Conservation (phyloP, 83 land plant genomes). For the Picea abies region DNA sequence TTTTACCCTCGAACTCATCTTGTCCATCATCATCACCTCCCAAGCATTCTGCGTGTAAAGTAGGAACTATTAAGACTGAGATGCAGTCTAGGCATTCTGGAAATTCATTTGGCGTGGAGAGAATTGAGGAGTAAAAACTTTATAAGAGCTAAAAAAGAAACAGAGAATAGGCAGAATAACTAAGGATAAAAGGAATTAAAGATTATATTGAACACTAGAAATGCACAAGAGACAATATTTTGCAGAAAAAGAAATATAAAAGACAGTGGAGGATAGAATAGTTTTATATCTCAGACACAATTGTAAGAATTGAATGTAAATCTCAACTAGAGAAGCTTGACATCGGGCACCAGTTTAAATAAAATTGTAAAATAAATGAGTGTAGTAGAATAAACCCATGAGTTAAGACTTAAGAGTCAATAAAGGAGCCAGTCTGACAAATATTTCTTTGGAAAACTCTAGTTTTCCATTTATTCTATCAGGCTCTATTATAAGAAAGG, state of each 20-base stretch:
- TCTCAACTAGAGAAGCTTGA: too few relatives aligned
- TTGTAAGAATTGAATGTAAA: too few relatives aligned
- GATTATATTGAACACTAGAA: neutral
- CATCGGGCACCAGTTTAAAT: too few relatives aligned
- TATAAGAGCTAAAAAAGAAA: neutral
- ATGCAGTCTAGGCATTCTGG: neutral
- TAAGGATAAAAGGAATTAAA: neutral
- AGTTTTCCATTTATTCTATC: too few relatives aligned
- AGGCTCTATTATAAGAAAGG: too few relatives aligned
- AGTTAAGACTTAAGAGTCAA: too few relatives aligned
- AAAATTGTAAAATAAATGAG: too few relatives aligned
- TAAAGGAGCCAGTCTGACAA: too few relatives aligned
- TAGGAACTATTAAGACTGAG: neutral
- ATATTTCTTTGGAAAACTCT: too few relatives aligned
- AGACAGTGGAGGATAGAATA: too few relatives aligned
- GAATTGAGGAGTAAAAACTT: neutral
- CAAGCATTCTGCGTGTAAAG: slow-evolving; percentile 45
- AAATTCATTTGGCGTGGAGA: neutral
- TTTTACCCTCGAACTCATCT: slow-evolving; percentile 43
- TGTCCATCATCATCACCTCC: slow-evolving; percentile 60
- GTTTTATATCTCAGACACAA: too few relatives aligned
- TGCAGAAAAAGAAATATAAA: neutral
- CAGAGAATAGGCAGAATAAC: neutral
- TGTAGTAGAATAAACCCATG: too few relatives aligned
- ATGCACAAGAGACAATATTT: neutral